Evolutionary conservation across 306 rosid genomes (phyloP).

Genomic region (Ormosia semicastrata): DNA sequence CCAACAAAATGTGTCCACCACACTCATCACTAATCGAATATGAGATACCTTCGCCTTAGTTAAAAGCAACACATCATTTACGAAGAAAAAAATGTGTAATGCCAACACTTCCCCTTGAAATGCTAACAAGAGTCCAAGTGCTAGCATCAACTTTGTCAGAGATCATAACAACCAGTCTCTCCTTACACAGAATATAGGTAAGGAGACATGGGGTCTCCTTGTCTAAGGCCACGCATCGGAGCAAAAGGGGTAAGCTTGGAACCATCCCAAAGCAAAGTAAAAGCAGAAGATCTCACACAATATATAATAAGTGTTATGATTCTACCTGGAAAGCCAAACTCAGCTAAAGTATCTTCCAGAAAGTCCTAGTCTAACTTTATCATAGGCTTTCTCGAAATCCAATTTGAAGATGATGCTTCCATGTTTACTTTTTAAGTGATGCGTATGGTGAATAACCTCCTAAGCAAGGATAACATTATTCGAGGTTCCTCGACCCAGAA

Average conservation of each 20-base stretch:
- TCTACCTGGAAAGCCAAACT: too few species aligned
- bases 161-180: not conserved
- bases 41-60: not conserved
- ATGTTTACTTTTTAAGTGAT: too few species aligned
- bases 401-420: too few species aligned
- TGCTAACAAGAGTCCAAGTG: not conserved
- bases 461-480: too few species aligned
- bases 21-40: too few species aligned
- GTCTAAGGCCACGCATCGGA: not conserved
- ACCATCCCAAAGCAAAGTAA: not conserved
- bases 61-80: too few species aligned
- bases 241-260: not conserved
- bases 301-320: too few species aligned
- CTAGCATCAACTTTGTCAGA: not conserved
- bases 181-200: not conserved
- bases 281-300: not conserved
- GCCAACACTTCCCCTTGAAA: not conserved
- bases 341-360: not conserved
- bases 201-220: not conserved
- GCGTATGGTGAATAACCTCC: too few species aligned
- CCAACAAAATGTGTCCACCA: too few species aligned
- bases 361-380: not conserved
- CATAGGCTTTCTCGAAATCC: not conserved
- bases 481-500: too few species aligned
- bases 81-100: too few species aligned